phyloP scores from a whole-genome alignment of 2,329 filamentous ascomycete genomes.

The Pseudogymnoascus sp. region DNA sequence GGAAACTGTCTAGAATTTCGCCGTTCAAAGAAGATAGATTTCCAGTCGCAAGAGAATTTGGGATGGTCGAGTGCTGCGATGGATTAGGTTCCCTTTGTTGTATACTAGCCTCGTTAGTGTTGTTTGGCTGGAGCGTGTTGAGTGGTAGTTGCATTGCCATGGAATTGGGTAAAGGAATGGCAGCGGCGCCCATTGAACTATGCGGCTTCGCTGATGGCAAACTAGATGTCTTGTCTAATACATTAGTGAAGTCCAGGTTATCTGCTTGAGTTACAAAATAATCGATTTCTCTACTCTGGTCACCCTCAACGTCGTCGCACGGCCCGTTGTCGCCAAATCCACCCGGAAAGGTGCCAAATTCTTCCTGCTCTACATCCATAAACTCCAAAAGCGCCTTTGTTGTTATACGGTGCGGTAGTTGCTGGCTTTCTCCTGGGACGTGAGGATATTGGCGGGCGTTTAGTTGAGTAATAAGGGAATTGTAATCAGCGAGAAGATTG shows the following conservation, averaged over 20 bases:
- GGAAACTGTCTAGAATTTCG: neutral
- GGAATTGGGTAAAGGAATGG: neutral
- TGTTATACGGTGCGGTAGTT: slow-evolving; percentile 11
- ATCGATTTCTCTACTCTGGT: neutral
- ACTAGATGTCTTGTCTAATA: neutral
- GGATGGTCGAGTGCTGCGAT: neutral
- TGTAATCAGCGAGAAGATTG: slow-evolving; percentile 15
- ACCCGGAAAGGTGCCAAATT: slow-evolving; percentile 18
- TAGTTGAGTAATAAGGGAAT: slow-evolving; percentile 16
- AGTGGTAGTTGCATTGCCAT: neutral
- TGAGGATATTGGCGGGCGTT: slow-evolving; percentile 1
- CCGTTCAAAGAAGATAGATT: neutral
- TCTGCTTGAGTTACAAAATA: neutral
- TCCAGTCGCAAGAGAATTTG: neutral
- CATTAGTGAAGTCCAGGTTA: neutral
- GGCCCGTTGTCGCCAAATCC: slow-evolving; percentile 20
- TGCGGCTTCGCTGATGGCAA: neutral
- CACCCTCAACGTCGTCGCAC: slow-evolving; percentile 12
- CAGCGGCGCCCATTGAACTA: neutral
- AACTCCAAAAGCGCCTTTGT: slow-evolving; percentile 7
- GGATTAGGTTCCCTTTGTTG: neutral
- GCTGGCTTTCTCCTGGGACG: neutral
- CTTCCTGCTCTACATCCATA: slow-evolving; percentile 14
- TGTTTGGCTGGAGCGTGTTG: neutral
- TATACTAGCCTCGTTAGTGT: neutral